phyloP scores from a whole-genome alignment of 2,329 filamentous ascomycete species.

The Fusarium albosuccineum region DNA sequence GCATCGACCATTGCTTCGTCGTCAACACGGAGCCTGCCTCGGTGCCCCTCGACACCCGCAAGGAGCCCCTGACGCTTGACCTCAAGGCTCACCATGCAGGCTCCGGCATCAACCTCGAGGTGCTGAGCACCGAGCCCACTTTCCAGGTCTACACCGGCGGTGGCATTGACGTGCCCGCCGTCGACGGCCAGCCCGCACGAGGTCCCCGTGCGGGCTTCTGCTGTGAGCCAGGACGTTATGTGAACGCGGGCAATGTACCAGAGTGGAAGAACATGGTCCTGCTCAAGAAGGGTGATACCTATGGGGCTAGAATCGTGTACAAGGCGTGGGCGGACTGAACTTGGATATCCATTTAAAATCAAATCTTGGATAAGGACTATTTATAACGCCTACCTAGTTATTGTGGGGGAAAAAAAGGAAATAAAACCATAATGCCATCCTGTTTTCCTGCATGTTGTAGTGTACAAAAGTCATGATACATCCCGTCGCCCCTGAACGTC shows the following conservation, averaged over 20 bases:
- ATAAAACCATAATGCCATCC: constrained; percentile 13
- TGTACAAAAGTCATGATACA: constrained; percentile 36
- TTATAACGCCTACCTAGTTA: constrained; percentile 31
- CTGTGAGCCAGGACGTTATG: constrained; percentile 90
- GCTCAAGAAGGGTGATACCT: constrained; percentile 86
- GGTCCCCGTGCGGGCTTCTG: constrained; percentile 83
- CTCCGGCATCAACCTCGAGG: constrained; percentile 84
- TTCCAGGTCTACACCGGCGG: constrained; percentile 98
- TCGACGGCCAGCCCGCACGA: constrained; percentile 73
- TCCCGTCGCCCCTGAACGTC: constrained; percentile 19
- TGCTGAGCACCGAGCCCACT: constrained; percentile 90
- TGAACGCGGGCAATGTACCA: constrained; percentile 87
- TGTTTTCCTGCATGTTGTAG: constrained; percentile 8
- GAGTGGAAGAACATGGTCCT: constrained; percentile 84
- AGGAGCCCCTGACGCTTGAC: constrained; percentile 72
- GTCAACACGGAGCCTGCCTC: constrained; percentile 72
- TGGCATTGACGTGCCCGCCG: constrained; percentile 80
- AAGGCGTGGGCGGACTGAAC: constrained; percentile 80
- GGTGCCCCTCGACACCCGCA: constrained; percentile 76
- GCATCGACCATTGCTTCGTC: constrained; percentile 93
- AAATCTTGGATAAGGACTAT: constrained; percentile 22
- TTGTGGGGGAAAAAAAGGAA: constrained; percentile 10
- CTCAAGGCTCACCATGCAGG: constrained; percentile 80
- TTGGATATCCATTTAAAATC: constrained; percentile 1
- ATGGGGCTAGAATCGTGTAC: constrained; percentile 86